Percentiles rank a stretch among this genome's conserved stretches.
phyloP scores from a whole-genome alignment of 305 asterid species.

The Solanum hybrid region DNA sequence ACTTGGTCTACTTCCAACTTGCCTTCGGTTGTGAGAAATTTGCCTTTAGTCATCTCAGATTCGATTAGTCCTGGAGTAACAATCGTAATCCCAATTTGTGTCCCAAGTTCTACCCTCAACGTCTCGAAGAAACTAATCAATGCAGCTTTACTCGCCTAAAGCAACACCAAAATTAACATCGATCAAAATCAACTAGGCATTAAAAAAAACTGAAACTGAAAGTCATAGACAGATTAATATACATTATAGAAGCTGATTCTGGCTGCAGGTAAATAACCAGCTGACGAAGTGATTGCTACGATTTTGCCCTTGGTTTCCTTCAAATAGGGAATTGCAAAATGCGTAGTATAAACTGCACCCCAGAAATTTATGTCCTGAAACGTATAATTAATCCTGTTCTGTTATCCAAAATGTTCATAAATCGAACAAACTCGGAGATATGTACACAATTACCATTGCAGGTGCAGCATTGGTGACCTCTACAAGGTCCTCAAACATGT shows the following conservation, averaged over 20 bases:
- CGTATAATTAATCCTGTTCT: neutral
- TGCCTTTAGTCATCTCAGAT: slow-evolving; percentile 57
- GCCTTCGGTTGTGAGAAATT: slow-evolving; percentile 32
- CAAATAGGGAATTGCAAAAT: slow-evolving; percentile 47
- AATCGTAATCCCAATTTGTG: slow-evolving; percentile 39
- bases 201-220: too few relatives aligned
- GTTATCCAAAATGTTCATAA: neutral
- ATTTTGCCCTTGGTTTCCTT: slow-evolving; percentile 48
- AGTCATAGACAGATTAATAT: neutral
- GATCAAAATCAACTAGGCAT: neutral
- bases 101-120: slow-evolving; percentile 37
- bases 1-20: slow-evolving; percentile 41
- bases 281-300: slow-evolving; percentile 40
- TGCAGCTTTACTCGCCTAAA: slow-evolving; percentile 71
- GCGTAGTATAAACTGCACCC: slow-evolving; percentile 44
- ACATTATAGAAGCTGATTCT: slow-evolving; percentile 55
- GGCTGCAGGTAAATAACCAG: slow-evolving; percentile 51
- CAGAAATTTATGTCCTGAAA: slow-evolving; percentile 65
- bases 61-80: slow-evolving; percentile 51
- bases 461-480: slow-evolving; percentile 34
- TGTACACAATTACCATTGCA: slow-evolving; percentile 26
- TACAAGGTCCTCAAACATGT: slow-evolving; percentile 42
- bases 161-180: neutral
- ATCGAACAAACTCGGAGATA: neutral
- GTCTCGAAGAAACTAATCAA: slow-evolving; percentile 58